Base-by-base conservation (phyloP, 331 rosid species). In the Rosa hybrid region DNA sequence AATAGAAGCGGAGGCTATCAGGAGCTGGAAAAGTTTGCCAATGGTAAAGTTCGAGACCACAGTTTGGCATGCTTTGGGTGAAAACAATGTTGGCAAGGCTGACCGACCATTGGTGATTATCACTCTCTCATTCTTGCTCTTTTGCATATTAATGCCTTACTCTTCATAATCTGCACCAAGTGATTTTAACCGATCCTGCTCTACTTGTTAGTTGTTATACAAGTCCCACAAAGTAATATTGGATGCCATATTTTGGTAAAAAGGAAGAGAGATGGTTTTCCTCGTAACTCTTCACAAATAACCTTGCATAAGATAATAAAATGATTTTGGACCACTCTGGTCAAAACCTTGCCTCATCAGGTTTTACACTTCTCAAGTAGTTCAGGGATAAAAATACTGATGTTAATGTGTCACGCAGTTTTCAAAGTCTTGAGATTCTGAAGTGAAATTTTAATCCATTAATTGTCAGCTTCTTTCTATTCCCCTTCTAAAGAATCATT, bases 101-200 rank as follows among this genome's bases (percentile, higher is more conserved):
- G 92, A 92, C 34, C 90, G 97, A 4, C 82, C 21, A 75, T 4
- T 46, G 96, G 98, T 94, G 85, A 82, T 64, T 65, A 44, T 83
- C 46, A 6, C 76, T 51, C 38, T 65, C 51, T 67, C 41, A 71
- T 60, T 42, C 44, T 72, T 27, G 12, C 1, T 34, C 59, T 21
- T 68, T 27, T 68, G 27, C 64, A n/a, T 21, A 57, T 20, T 57
- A 57, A 8, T n/a, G 25, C 64, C 12, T n/a, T 57, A 57, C 64
- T 8, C 1, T 53, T 57, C 27, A 57, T n/a, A 62, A 23, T 44
- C 13, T 63, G 17, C 23, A 45, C 49, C 59, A 12, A 21, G 20
- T 18, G 9, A 54, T 34, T 72, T 59, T 38, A 8, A 74, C n/a
- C 51, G 23, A 59, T 59, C 30, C 39, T 34, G 38, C 34, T 59